phyloP scores from a whole-genome alignment of 352 stramenopile genomes.

The Pythium sp. region DNA sequence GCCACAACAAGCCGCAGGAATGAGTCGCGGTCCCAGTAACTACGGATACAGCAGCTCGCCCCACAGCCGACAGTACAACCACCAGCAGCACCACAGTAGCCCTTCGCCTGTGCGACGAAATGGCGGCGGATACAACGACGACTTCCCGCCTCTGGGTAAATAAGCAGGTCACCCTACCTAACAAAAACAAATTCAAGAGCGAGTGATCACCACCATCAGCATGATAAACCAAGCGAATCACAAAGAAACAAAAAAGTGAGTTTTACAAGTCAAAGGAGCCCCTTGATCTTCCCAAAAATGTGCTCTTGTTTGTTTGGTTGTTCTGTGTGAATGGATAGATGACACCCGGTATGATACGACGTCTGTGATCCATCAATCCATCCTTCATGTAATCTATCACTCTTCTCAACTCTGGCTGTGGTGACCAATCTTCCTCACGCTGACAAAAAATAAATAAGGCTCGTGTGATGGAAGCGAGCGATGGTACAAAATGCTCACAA shows the following conservation, averaged over 20 bases:
- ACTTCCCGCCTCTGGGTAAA: slow-evolving; percentile 71
- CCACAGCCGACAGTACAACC: slow-evolving; percentile 9
- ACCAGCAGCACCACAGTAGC: slow-evolving; percentile 9
- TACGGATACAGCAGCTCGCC: slow-evolving; percentile 11
- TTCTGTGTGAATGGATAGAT: not conserved
- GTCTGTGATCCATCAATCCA: not conserved
- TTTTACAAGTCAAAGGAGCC: not conserved
- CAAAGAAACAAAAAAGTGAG: not conserved
- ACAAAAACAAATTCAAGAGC: not conserved
- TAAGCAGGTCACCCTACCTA: slow-evolving; percentile 24
- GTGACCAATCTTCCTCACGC: slow-evolving; percentile 1
- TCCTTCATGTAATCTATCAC: not conserved
- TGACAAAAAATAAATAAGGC: slow-evolving; percentile 10
- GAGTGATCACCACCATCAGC: not conserved
- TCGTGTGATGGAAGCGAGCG: not conserved
- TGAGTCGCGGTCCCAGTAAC: slow-evolving; percentile 3
- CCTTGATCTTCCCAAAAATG: not conserved
- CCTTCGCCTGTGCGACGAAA: slow-evolving; percentile 19
- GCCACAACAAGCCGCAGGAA: slow-evolving; percentile 19
- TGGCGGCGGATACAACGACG: slow-evolving; percentile 52
- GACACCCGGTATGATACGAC: not conserved
- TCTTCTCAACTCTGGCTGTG: not conserved
- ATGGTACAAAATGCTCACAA: not conserved
- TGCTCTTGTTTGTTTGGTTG: not conserved
- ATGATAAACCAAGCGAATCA: not conserved